Base-by-base conservation (phyloP, 768 basidiomycete genomes). In the Neoboletus subvelutipes region DNA sequence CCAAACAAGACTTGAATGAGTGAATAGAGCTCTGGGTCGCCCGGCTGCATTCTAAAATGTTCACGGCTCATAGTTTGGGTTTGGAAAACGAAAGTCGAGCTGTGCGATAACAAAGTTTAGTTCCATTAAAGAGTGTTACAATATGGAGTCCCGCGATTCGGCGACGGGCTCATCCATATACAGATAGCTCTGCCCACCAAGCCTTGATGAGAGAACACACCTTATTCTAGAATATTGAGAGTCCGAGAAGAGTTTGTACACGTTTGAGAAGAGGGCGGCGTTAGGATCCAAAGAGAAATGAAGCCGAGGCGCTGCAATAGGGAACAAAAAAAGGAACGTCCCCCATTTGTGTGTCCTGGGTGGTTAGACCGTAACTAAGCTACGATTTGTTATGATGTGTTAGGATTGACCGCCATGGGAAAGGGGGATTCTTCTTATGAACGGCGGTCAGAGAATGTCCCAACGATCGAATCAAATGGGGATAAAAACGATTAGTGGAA, bases 341-440 rank as follows among this genome's bases (percentile, higher is more conserved):
- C 37, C 39, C 11, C 26, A 50, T 56, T 54, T 50, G 57, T 47
- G 20, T 41, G 54, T 50, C 43, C 50, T 56, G 50, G 29, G 42
- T 45, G 45, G 43, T 52, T 59, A 39, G 59, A 39, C 55, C 46
- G 68, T 68, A 64, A 59, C 61, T 42, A 70, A 50, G 71, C 62
- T 66, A 61, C 58, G 41, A 31, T 47, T 40, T 59, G 52, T 58
- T 56, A 41, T 52, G 57, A 53, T 54, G 33, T 45, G 40, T 52
- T 40, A 8, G 29, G 52, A 34, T 22, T 64, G 62, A 56, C 53
- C 28, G 20, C 22, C 60, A 72, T 72, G 68, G 58, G 68, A 69
- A 69, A 63, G 18, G 20, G 33, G 1, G 18, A 39, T 39, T 50
- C 51, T 40, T 54, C 53, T 60, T 65, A 61, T 61, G 48, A 37